Evolutionary conservation across 768 basidiomycete genomes (phyloP), one percentile per base, ranked within the genome.

Genomic region (Coprinopsis strossmayeri): DNA sequence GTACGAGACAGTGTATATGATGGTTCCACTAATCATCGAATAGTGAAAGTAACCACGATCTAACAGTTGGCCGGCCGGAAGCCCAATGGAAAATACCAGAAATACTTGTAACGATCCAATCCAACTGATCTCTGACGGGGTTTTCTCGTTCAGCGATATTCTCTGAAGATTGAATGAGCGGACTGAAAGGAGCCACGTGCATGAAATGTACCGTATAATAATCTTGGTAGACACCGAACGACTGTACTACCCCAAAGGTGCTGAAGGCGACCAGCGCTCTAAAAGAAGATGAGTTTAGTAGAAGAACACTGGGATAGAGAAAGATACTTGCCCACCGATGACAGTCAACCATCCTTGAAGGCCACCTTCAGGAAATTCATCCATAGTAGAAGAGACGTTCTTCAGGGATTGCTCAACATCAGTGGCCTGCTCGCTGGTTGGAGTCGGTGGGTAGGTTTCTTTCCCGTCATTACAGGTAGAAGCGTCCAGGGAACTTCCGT

Each of bases 51-150:
- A 76, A 26, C 77, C 77, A 15, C 67, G 64, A 32, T 78, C 77
- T 44, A 77, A 75, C 24, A 73, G 53, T 43, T 67, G 65, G 27
- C 72, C 75, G 9, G 71, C 69, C 18, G 66, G 68, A 25, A 75
- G 56, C 23, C 72, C 74, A 12, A 72, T 53, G 4, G 71, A 67
- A 49, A 76, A 75, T 1, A 74, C 64, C 38, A 75, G 66, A 50
- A 76, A 77, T 11, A 72, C 67, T 57, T 78, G 77, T 3, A 74
- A 55, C 4, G 72, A 73, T 35, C 77, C 77, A 52, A 78, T 77
- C 69, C 76, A 71, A 34, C 72, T 74, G 45, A 73, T 68, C 24
- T 71, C 61, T 2, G 72, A 72, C 0, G 74, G 64, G 4, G 68
- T 62, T 51, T 69, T 67, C 48, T 65, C 65, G 0, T 48, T 64